A percentile compares a stretch with the other conserved stretches of the same genome.
Evolutionary conservation across 176 grass and related monocot genomes (phyloP).

Genomic region (Aegilops tauschii): DNA sequence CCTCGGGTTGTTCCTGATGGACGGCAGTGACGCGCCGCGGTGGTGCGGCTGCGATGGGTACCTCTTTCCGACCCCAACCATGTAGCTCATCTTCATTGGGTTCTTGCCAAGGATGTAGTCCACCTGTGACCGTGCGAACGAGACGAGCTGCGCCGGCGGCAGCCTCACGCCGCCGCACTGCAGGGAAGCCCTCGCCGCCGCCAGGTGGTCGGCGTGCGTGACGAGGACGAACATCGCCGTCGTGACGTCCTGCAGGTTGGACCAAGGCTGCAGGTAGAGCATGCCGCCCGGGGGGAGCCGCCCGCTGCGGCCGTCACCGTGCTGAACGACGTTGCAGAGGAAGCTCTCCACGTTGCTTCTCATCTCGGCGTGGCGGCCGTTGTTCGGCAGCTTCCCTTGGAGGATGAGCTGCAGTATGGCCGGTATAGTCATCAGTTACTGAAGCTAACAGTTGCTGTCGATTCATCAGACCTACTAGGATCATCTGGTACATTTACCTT

Average conservation of each 20-base stretch:
- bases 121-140: constrained; percentile 9
- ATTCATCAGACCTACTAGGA: neutral
- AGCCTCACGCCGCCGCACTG: no score
- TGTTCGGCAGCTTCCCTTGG: constrained; percentile 38
- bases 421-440: neutral
- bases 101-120: constrained; percentile 74
- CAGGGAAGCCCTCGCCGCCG: no score
- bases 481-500: constrained; percentile 39
- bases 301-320: constrained; percentile 20
- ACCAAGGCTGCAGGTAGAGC: constrained; percentile 52
- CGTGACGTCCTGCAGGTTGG: constrained; percentile 56
- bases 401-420: constrained; percentile 41
- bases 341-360: constrained; percentile 41
- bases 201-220: no score
- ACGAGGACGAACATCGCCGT: constrained; percentile 39
- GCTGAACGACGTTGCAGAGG: constrained; percentile 57
- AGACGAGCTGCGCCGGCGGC: no score
- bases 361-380: constrained; percentile 21
- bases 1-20: constrained; percentile 17
- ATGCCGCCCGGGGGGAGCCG: constrained; percentile 53
- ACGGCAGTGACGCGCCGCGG: constrained; percentile 63
- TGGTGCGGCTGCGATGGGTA: constrained; percentile 67
- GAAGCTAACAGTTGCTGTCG: neutral
- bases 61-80: constrained; percentile 56
- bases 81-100: constrained; percentile 71